Conservation (phyloP, 106 monocot genomes). For the Dendrobium chrysotoxum region DNA sequence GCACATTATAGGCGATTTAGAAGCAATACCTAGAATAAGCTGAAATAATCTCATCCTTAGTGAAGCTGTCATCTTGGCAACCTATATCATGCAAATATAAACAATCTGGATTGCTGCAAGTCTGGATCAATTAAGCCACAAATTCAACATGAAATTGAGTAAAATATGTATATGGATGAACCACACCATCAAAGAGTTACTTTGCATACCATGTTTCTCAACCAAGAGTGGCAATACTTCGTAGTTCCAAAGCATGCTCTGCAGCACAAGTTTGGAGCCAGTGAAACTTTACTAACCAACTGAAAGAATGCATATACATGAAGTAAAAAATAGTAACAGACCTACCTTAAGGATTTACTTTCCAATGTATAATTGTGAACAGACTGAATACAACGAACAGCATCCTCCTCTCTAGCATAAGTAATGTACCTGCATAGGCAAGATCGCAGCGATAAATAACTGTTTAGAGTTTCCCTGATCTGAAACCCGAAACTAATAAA, state of each 20-base stretch:
- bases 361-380: slow-evolving; percentile 70
- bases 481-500: too few relatives aligned
- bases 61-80: slow-evolving; percentile 64
- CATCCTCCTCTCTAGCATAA: slow-evolving; percentile 88
- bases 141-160: slow-evolving; percentile 2
- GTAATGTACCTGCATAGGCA: slow-evolving; percentile 53
- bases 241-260: slow-evolving; percentile 78
- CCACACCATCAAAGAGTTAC: background rate
- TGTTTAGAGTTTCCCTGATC: too few relatives aligned
- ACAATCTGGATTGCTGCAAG: slow-evolving; percentile 71
- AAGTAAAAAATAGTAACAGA: background rate
- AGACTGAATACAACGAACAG: slow-evolving; percentile 79
- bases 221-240: slow-evolving; percentile 68
- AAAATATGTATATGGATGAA: too few relatives aligned
- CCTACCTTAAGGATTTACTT: slow-evolving; percentile 75
- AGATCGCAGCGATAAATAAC: background rate
- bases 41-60: slow-evolving; percentile 74
- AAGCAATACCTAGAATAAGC: slow-evolving; percentile 46
- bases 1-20: too few relatives aligned
- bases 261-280: slow-evolving; percentile 5
- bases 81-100: slow-evolving; percentile 74
- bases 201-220: slow-evolving; percentile 55
- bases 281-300: slow-evolving; percentile 6
- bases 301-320: slow-evolving; percentile 19
- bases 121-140: slow-evolving; percentile 22